Evolutionary conservation across 768 basidiomycete genomes (phyloP).

Genomic region (Pleurotus cornucopiae): DNA sequence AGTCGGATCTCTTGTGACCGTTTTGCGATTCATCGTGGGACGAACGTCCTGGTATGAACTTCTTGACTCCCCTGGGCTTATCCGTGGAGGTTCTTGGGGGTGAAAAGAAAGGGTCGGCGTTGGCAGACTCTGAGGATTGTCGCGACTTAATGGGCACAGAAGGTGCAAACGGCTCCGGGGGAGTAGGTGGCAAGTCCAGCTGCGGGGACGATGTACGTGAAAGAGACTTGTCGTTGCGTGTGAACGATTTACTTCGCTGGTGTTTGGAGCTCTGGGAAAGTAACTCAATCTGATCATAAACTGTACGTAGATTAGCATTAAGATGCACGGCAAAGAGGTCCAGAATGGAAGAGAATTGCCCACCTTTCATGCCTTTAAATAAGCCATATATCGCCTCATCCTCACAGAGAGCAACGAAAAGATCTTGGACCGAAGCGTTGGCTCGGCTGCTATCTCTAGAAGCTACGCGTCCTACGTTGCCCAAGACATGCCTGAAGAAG

Average conservation of each 20-base stretch:
- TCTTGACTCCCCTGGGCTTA: constrained; percentile 57
- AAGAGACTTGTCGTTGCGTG: constrained; percentile 41
- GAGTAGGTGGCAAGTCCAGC: constrained; percentile 30
- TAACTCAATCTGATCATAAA: constrained; percentile 74
- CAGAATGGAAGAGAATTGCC: constrained; percentile 15
- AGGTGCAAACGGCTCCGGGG: constrained; percentile 27
- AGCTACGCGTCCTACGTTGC: constrained; percentile 80
- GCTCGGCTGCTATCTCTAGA: constrained; percentile 82
- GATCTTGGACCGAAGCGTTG: constrained; percentile 70
- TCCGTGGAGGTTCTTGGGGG: constrained; percentile 58
- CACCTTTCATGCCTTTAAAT: constrained; percentile 86
- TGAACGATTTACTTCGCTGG: constrained; percentile 67
- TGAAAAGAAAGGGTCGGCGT: constrained; percentile 19
- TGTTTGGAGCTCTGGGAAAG: constrained; percentile 54
- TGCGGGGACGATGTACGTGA: constrained; percentile 44
- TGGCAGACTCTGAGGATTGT: constrained; percentile 34
- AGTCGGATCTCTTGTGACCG: constrained; percentile 53
- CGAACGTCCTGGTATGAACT: constrained; percentile 40
- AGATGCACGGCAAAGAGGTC: constrained; percentile 16
- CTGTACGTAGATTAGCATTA: constrained; percentile 31
- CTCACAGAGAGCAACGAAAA: constrained; percentile 87
- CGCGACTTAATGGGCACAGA: constrained; percentile 24
- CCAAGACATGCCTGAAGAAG: constrained; percentile 69
- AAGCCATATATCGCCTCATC: constrained; percentile 82
- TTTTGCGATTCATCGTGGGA: constrained; percentile 33